These are phyloP conservation scores for Penicillium nordicum DNA, from an alignment of 2,329 filamentous ascomycete genomes.

Conservation along the genomic window DNA sequence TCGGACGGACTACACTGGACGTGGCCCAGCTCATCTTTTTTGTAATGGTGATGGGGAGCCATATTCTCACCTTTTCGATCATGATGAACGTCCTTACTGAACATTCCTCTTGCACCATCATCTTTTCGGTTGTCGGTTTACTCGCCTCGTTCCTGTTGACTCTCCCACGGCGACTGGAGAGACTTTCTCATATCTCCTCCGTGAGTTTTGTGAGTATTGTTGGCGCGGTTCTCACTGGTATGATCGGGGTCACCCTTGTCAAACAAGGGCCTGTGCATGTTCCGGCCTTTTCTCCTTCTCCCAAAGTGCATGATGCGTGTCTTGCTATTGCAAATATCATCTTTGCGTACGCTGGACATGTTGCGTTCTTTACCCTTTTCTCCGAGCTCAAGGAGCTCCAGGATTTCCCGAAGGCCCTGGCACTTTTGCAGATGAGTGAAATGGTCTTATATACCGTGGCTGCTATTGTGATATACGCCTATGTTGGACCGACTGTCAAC, in stretches of 20 bases:
- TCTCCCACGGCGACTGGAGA: slow-evolving; percentile 58
- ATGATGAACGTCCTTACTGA: slow-evolving; percentile 61
- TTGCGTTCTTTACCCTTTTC: slow-evolving; percentile 64
- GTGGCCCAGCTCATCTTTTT: slow-evolving; percentile 59
- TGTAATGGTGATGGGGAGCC: slow-evolving; percentile 64
- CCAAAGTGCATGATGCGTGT: slow-evolving; percentile 52
- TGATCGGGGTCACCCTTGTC: slow-evolving; percentile 57
- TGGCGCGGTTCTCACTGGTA: slow-evolving; percentile 60
- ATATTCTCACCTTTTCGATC: slow-evolving; percentile 64
- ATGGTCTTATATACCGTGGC: slow-evolving; percentile 61
- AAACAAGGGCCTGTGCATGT: slow-evolving; percentile 32
- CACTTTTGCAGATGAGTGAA: slow-evolving; percentile 55
- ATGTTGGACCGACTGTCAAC: slow-evolving; percentile 55
- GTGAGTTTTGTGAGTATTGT: slow-evolving; percentile 60
- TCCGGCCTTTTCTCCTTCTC: slow-evolving; percentile 33
- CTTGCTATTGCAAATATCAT: slow-evolving; percentile 63
- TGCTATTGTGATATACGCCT: slow-evolving; percentile 64
- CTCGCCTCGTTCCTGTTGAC: slow-evolving; percentile 56
- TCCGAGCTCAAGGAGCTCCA: slow-evolving; percentile 58
- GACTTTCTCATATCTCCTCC: slow-evolving; percentile 57
- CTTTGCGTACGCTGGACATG: slow-evolving; percentile 64
- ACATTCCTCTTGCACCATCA: slow-evolving; percentile 58
- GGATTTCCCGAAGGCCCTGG: slow-evolving; percentile 60
- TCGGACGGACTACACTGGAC: slow-evolving; percentile 59
- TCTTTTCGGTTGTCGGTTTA: slow-evolving; percentile 56